Conservation (phyloP, 2,329 filamentous ascomycete species). For the Sporothrix mexicana region DNA sequence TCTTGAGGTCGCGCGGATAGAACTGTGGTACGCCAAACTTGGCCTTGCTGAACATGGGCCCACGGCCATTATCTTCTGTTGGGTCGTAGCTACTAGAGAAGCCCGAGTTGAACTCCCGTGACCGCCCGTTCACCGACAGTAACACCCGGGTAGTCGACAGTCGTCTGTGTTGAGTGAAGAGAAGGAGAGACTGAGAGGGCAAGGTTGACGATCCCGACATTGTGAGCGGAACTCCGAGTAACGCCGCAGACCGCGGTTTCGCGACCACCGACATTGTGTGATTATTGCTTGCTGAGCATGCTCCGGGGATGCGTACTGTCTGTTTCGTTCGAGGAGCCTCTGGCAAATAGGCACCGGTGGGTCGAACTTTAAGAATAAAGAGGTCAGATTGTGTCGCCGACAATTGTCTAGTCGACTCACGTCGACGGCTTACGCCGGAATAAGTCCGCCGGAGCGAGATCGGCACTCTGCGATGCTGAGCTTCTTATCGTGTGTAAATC, state of each 20-base stretch:
- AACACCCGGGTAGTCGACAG: constrained; percentile 44
- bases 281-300: constrained; percentile 22
- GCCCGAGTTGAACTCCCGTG: constrained; percentile 60
- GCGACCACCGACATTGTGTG: constrained; percentile 35
- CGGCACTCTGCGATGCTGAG: constrained; percentile 17
- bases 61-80: constrained; percentile 56
- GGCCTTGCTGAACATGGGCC: constrained; percentile 64
- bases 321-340: background rate
- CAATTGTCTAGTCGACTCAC: constrained; percentile 4
- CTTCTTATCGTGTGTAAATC: background rate
- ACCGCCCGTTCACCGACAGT: constrained; percentile 48
- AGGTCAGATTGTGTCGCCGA: background rate
- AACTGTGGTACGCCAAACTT: constrained; percentile 66
- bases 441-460: constrained; percentile 26
- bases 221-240: constrained; percentile 24
- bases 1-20: constrained; percentile 76
- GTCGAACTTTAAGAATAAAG: background rate
- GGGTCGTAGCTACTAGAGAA: constrained; percentile 67
- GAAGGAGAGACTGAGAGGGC: background rate
- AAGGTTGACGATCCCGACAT: background rate
- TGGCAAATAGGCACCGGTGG: background rate
- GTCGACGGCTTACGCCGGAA: constrained; percentile 14
- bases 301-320: background rate
- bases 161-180: constrained; percentile 32
- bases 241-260: constrained; percentile 33